A percentile compares a stretch with the other conserved stretches of the same genome.
Conservation (phyloP, 495 filamentous ascomycete species). For the Hyaloscypha variabilis region DNA sequence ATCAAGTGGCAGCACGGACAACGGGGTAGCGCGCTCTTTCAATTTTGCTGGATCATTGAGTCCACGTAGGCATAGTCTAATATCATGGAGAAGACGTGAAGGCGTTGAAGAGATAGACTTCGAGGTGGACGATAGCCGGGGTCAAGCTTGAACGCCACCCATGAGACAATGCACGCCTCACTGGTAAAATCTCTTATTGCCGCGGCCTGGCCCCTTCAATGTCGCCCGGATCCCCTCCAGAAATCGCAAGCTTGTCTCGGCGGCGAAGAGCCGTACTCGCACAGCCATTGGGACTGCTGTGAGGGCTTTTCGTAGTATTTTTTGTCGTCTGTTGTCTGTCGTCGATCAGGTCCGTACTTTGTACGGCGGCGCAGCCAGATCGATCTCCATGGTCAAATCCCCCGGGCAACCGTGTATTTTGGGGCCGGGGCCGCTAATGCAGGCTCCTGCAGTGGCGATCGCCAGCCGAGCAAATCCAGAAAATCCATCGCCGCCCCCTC, state of each 20-base stretch:
- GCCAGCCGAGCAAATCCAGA: neutral
- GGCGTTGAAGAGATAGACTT: neutral
- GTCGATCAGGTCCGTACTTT: neutral
- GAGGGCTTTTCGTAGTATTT: neutral
- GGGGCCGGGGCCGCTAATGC: conserved; percentile 3
- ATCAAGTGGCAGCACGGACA: neutral
- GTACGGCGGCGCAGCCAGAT: neutral
- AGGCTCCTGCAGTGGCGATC: neutral
- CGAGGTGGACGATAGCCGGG: neutral
- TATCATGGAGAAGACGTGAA: no score
- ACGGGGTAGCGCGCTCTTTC: neutral
- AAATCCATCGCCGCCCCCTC: neutral
- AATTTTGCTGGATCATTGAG: neutral
- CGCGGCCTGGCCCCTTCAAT: neutral
- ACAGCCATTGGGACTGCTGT: neutral
- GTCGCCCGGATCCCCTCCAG: neutral
- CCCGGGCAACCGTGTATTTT: conserved; percentile 20
- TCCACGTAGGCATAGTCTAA: neutral
- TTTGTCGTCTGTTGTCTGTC: neutral
- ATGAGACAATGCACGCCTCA: conserved; percentile 25
- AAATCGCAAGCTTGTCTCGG: neutral
- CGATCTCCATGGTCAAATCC: conserved; percentile 17
- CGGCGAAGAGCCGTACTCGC: neutral
- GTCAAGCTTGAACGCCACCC: conserved; percentile 9
- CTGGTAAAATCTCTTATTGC: conserved; percentile 14